phyloP scores from a whole-genome alignment of 2,329 filamentous ascomycete genomes.

The Neofusicoccum laricinum region DNA sequence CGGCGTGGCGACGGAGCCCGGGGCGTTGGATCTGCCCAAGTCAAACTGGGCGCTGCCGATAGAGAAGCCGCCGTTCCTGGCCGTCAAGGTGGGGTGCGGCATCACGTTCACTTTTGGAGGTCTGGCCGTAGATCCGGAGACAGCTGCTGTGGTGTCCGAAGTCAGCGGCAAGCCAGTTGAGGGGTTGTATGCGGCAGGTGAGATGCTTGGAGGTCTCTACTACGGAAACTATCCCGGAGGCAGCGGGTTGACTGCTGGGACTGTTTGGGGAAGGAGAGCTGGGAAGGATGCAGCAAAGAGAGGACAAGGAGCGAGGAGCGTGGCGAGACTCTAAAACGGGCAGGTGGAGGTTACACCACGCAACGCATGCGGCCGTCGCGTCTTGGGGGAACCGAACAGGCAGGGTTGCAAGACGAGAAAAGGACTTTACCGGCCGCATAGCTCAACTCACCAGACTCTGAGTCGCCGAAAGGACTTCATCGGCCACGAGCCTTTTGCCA shows the following conservation, averaged over 20 bases:
- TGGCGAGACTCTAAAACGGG: not conserved
- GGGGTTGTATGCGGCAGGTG: conserved; percentile 60
- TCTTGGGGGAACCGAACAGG: too few species aligned
- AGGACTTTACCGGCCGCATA: too few species aligned
- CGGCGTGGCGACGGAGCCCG: conserved; percentile 59
- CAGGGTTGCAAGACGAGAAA: too few species aligned
- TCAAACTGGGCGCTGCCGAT: conserved; percentile 65
- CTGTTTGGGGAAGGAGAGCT: conserved; percentile 51
- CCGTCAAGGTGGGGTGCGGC: conserved; percentile 63
- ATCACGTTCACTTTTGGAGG: conserved; percentile 70
- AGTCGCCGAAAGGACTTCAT: too few species aligned
- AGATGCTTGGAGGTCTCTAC: conserved; percentile 57
- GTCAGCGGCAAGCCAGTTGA: conserved; percentile 47
- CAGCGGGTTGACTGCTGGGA: conserved; percentile 58
- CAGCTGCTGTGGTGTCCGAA: conserved; percentile 51
- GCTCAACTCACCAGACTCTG: too few species aligned
- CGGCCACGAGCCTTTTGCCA: too few species aligned
- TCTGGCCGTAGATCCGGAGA: conserved; percentile 54
- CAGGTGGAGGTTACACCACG: too few species aligned
- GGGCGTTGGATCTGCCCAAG: conserved; percentile 52
- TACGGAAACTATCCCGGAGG: conserved; percentile 59
- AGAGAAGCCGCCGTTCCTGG: conserved; percentile 56
- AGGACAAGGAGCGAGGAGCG: not conserved
- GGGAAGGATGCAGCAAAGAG: conserved; percentile 29
- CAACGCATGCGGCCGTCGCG: too few species aligned